Evolutionary conservation across 2,329 filamentous ascomycete genomes (phyloP).

Genomic region (Xylariaceae sp.): DNA sequence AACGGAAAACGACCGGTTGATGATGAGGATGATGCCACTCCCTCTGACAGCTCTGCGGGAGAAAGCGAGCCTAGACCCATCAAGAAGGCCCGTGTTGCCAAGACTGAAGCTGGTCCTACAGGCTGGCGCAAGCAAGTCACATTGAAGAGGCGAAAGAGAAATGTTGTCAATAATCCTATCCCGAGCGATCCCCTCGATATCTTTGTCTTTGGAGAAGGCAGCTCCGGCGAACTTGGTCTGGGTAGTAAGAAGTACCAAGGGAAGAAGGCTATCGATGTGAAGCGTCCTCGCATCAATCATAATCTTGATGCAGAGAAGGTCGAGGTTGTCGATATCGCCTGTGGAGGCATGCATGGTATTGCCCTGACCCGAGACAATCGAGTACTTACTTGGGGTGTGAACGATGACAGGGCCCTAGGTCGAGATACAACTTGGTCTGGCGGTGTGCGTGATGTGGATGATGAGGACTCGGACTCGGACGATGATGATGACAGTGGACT

Average conservation of each 20-base stretch:
- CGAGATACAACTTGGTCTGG: slow-evolving; percentile 72
- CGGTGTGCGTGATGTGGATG: slow-evolving; percentile 63
- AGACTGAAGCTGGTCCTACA: slow-evolving; percentile 16
- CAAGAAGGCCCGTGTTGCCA: slow-evolving; percentile 23
- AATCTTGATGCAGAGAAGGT: slow-evolving; percentile 60
- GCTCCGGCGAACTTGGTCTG: slow-evolving; percentile 69
- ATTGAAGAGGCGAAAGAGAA: slow-evolving; percentile 20
- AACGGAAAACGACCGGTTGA: slow-evolving; percentile 28
- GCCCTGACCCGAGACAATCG: slow-evolving; percentile 74
- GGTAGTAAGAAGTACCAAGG: slow-evolving; percentile 63
- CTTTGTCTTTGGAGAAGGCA: slow-evolving; percentile 67
- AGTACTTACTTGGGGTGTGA: slow-evolving; percentile 81
- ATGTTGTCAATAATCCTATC: slow-evolving; percentile 32
- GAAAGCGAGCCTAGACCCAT: slow-evolving; percentile 6
- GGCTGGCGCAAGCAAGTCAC: slow-evolving; percentile 24
- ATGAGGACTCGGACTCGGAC: slow-evolving; percentile 42
- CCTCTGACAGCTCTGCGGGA: not conserved
- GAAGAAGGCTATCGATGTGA: slow-evolving; percentile 65
- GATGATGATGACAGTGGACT: slow-evolving; percentile 69
- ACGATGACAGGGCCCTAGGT: slow-evolving; percentile 76
- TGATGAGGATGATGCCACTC: slow-evolving; percentile 15
- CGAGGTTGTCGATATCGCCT: slow-evolving; percentile 68
- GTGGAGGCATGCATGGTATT: slow-evolving; percentile 74
- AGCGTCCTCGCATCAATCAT: slow-evolving; percentile 71
- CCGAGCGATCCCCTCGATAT: slow-evolving; percentile 38